Evolutionary conservation across 345 rosid species (phyloP), one percentile per base, ranked within the genome.

Genomic region (Eucalyptus urophylla): DNA sequence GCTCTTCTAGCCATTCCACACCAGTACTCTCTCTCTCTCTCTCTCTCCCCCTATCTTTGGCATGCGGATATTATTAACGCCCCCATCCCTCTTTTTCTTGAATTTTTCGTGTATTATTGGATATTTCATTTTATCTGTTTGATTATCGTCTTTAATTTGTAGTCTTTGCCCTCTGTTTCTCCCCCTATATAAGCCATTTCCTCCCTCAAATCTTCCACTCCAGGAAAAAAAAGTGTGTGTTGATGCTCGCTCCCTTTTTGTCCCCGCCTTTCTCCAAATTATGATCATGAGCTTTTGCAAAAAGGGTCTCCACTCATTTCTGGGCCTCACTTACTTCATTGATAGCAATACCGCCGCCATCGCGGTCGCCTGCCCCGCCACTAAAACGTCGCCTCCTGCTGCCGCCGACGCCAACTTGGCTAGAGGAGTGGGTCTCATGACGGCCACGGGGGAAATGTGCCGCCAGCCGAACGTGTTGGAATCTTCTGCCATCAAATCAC

Each of bases 251-350:
- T 60, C 88, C 87, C 58, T 89, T 49, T 45, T 33, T 86, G 47
- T 5, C 50, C 53, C 53, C 60, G 45, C 49, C 33, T 65, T 19
- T 49, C 17, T 19, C 72, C 11, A 5, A n/a, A 45, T 49, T 87
- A 89, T 86, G 87, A 93, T 92, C 94, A 93, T 90, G 94, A 93
- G 92, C 89, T 95, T 94, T 81, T 92, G 95, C 86, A 92, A 92
- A 60, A 95, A 91, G 88, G 93, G 93, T 72, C 91, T 95, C 90
- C 92, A 92, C 92, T 93, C 97, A 1, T 88, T 94, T 72, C 87
- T 94, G 11, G 87, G 86, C 80, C 90, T 90, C 14, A 67, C 93
- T 12, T 85, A 54, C 86, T 45, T 62, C 58, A 83, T 43, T n/a
- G 88, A 37, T 80, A 4, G 86, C 60, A 87, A 56, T 43, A 43